phyloP scores from a whole-genome alignment of 768 basidiomycete genomes.

The Leucocoprinus birnbaumii region DNA sequence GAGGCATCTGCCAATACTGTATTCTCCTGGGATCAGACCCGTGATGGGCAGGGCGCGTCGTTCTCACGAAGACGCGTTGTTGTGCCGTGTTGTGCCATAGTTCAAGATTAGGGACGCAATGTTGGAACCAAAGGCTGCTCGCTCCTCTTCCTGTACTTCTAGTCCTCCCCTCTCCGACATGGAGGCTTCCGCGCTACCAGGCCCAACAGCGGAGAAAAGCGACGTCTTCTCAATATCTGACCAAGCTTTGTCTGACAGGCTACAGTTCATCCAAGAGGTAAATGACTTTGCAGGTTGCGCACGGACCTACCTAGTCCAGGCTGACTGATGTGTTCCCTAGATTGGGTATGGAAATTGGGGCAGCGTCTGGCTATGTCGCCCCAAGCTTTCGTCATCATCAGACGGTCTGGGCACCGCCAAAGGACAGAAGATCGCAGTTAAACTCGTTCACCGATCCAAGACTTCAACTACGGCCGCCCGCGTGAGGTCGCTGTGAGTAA shows the following conservation, averaged over 20 bases:
- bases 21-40: constrained; percentile 1
- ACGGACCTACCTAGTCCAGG: neutral
- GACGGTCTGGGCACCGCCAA: constrained; percentile 34
- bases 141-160: constrained; percentile 64
- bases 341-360: constrained; percentile 95
- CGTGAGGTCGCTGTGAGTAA: constrained; percentile 77
- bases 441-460: constrained; percentile 88
- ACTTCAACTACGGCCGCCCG: constrained; percentile 85
- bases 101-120: constrained; percentile 28
- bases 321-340: constrained; percentile 31
- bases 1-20: neutral
- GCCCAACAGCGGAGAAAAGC: constrained; percentile 31
- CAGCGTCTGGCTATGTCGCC: constrained; percentile 78
- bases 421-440: constrained; percentile 76
- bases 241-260: constrained; percentile 62
- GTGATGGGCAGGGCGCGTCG: constrained; percentile 19
- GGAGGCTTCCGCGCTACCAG: constrained; percentile 33
- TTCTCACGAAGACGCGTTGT: constrained; percentile 37
- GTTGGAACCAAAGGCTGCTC: constrained; percentile 16
- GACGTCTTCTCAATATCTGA: constrained; percentile 79
- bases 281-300: constrained; percentile 16
- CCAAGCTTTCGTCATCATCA: constrained; percentile 43
- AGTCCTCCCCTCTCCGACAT: constrained; percentile 46
- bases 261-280: constrained; percentile 77
- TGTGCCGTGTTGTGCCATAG: constrained; percentile 35